Evolutionary conservation across 2,329 filamentous ascomycete genomes (phyloP), one percentile per base, ranked within the genome.

Genomic region (Amesomyces nigricolor): DNA sequence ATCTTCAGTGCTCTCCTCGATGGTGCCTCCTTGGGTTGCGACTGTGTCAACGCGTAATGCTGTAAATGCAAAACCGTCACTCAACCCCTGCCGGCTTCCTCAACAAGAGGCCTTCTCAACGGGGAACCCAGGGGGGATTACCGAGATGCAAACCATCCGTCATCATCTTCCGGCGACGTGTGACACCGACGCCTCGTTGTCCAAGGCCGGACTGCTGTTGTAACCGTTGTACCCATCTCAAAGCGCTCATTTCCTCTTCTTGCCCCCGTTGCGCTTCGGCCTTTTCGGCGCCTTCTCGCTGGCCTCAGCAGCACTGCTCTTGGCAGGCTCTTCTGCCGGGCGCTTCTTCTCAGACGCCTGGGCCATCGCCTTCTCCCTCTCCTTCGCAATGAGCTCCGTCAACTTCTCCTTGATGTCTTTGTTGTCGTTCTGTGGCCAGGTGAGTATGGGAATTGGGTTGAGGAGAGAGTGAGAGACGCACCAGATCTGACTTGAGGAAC

Each of bases 401-500:
- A 83, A 68, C 65, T 77, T 79, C 26, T 69, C 71, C 61, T 76
- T 79, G 48, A 83, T 67, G 2, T 70, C 65, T 56, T 80, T 77
- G 64, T 82, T 76, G 57, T 81, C 78, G 14, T 72, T 71, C 77
- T 78, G 45, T 4, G 40, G 5, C 10, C 22, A 26, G 49, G 32
- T 62, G 11, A 64, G 53, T 38, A 35, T 19, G 30, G 22, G 38
- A 47, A 42, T 14, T 14, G 26, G 22, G 16, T 35, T 38, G 4
- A 32, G 32, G 10, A 22, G 37, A 14, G 9, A 4, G 11, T 19
- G 9, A 13, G 17, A 5, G 14, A 68, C 80, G 63, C 73, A 89
- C 86, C 65, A 97, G 73, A 51, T 88, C 89, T 58, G 89, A 82
- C 67, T 87, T 89, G 64, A 99, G 85, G 58, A 99, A 88, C 49